Conservation (phyloP, 2,329 filamentous ascomycete genomes). For the Fusarium sp. region DNA sequence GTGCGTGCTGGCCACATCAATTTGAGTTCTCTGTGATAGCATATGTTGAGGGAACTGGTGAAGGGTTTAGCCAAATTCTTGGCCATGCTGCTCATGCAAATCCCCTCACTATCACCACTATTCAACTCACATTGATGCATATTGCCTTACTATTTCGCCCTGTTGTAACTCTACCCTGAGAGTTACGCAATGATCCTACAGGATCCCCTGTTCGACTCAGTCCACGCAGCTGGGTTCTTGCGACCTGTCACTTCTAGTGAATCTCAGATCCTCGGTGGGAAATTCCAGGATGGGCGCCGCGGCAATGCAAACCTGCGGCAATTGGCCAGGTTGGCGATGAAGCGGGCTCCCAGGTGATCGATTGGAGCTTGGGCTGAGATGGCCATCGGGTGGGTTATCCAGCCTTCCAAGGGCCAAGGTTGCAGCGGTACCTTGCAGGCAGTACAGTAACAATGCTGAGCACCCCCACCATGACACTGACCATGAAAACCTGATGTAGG, state of each 20-base stretch:
- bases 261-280: constrained; percentile 38
- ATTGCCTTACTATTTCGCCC: constrained; percentile 12
- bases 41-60: background rate
- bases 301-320: constrained; percentile 18
- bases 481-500: constrained; percentile 9
- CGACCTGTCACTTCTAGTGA: constrained; percentile 30
- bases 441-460: constrained; percentile 12
- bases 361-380: constrained; percentile 12
- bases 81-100: background rate
- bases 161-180: background rate
- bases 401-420: constrained; percentile 11
- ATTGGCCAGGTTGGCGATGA: constrained; percentile 21
- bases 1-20: background rate
- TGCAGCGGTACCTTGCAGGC: constrained; percentile 41
- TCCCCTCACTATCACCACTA: background rate
- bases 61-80: background rate
- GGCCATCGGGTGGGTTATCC: constrained; percentile 1
- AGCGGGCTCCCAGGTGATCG: constrained; percentile 11
- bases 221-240: constrained; percentile 29
- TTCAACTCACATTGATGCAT: background rate
- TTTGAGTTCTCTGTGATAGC: background rate
- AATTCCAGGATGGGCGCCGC: constrained; percentile 28
- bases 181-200: constrained; percentile 1
- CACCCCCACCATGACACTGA: constrained; percentile 19
- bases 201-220: constrained; percentile 3